Base-by-base conservation (phyloP, 805 yeast species). In the Pichia nakasei region DNA sequence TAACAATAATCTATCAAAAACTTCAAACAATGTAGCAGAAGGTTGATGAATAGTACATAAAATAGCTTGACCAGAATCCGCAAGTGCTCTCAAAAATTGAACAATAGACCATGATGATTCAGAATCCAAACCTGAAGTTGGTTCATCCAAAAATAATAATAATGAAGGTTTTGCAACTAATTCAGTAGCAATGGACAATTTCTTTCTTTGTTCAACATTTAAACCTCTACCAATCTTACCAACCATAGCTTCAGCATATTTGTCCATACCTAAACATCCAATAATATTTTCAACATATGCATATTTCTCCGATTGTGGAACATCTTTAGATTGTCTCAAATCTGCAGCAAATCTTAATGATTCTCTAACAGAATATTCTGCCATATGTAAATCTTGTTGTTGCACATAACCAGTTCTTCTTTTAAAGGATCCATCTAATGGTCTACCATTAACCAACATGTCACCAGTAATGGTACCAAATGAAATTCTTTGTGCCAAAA, bases 21-120 rank as follows among this genome's bases (percentile, higher is more conserved):
- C 68, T 45, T 67, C 66, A 46, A 66, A 76, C 26, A 73, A 58
- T 0, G 65, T 62, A 20, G 71, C 64, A 15, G 80, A 75, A 35
- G 75, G 75, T 58, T 70, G 75, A 57, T 72, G 77, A 42, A 72
- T 72, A 46, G 82, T 75, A 65, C 81, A 76, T 44, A 77, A 63
- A 52, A 77, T 70, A 17, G 78, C 75, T 56, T 73, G 78, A 22
- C 78, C 78, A 35, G 75, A 69, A 38, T 66, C 68, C 7, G 73
- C 80, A 52, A 69, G 64, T 40, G 65, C 66, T 51, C 68, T 69
- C 55, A 71, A 64, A 51, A 76, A 69, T 52, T 73, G 70, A 44
- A 75, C 65, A 51, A 77, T 73, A 13, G 81, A 69, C 78, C 80
- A 71, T 11, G 82, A 76, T 27, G 81, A 72, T 55, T 72, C 74